phyloP scores from a whole-genome alignment of 2,329 filamentous ascomycete genomes.

The Graphiopsis chlorocephala region DNA sequence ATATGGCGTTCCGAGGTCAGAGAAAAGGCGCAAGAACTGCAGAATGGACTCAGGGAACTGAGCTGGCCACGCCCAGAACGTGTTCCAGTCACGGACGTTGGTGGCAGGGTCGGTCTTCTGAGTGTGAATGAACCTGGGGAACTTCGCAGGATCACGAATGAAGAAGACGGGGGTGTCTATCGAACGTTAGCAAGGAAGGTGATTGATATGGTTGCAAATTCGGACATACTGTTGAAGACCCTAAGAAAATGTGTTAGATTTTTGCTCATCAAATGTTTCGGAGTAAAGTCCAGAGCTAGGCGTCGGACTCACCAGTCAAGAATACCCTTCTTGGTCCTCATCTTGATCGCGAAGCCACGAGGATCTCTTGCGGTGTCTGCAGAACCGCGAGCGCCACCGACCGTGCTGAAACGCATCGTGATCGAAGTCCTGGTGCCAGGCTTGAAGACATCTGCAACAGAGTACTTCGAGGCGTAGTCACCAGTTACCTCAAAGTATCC shows the following conservation, averaged over 20 bases:
- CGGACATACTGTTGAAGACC: conserved; percentile 16
- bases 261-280: neutral
- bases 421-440: conserved; percentile 65
- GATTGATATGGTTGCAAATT: neutral
- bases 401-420: conserved; percentile 75
- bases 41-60: conserved; percentile 52
- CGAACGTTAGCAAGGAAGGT: conserved; percentile 1
- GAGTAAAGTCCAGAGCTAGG: neutral
- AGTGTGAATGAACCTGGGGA: conserved; percentile 42
- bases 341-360: conserved; percentile 49
- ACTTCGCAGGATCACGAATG: conserved; percentile 44
- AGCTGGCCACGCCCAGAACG: conserved; percentile 43
- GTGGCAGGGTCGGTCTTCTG: conserved; percentile 38
- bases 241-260: neutral
- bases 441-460: conserved; percentile 60
- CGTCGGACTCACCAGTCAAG: conserved; percentile 12
- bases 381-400: conserved; percentile 75
- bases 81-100: conserved; percentile 36
- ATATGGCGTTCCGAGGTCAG: conserved; percentile 45
- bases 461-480: conserved; percentile 27
- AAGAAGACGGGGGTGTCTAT: conserved; percentile 36
- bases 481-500: conserved; percentile 56
- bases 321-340: conserved; percentile 34
- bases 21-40: conserved; percentile 51
- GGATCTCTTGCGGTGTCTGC: conserved; percentile 41